Evolutionary conservation across 1,139 yeast genomes (phyloP), one percentile per base, ranked within the genome.

Genomic region (Candida sanyaensis): DNA sequence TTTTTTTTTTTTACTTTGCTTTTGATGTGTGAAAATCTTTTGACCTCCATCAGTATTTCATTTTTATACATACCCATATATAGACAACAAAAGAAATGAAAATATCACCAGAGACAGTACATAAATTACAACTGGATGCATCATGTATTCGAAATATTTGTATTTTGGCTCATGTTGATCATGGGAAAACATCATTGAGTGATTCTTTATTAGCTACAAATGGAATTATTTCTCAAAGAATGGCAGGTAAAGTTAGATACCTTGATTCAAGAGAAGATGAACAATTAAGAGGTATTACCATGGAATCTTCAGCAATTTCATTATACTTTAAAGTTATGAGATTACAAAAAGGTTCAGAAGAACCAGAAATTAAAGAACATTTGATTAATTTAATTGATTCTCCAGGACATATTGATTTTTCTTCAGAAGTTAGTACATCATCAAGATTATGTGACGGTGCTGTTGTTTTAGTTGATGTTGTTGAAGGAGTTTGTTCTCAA

Each of bases 351-450:
- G 63, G 55, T 5, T 49, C 66, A 40, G 69, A 68, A 3, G 75
- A 73, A 17, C 67, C 73, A 0, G 69, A 73, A 28, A 79, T 86
- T 31, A 81, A 79, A 37, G 97, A 93, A 60, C 89, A 90, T 67
- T 73, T 93, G 49, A 86, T 95, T 64, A 95, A 95, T 61, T 77
- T 95, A 59, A 92, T 95, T 48, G 99, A 95, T 68, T 93, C 98
- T 0, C 99, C 99, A 0, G 99, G 99, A 8, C 99, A 95, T 62
- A 91, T 95, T 55, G 99, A 95, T 66, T 95, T 95, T 63, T 87
- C 96, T 1, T 87, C 96, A 6, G 99, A 95, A 63, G 99, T 95
- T 0, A 88, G 97, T 12, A 88, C 97, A 0, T 96, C 98, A 0
- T 90, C 98, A 2, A 77, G 99, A 61, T 73, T 95, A 43, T 95